Percentiles rank a stretch among this genome's conserved stretches.
Evolutionary conservation across 805 yeast genomes (phyloP).

Genomic region (Nakazawaea siamensis): DNA sequence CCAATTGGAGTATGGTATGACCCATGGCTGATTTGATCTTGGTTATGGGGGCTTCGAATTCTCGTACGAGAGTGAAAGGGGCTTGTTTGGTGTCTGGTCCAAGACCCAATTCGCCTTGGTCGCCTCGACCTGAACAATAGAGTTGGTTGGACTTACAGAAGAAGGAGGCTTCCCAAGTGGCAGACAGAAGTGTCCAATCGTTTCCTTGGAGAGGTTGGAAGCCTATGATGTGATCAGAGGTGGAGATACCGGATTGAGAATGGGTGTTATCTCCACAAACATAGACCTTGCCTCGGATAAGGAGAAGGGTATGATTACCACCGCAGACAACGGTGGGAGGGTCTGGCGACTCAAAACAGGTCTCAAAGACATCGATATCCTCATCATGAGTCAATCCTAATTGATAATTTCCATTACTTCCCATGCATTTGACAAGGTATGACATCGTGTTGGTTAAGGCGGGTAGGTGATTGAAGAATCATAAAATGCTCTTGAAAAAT

Average conservation of each 20-base stretch:
- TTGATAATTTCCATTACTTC: slow-evolving; percentile 80
- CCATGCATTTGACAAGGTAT: slow-evolving; percentile 44
- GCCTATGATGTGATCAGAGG: neutral
- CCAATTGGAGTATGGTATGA: slow-evolving; percentile 31
- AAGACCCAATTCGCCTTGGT: slow-evolving; percentile 72
- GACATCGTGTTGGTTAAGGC: too few relatives aligned
- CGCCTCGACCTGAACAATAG: too few relatives aligned
- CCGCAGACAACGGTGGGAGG: slow-evolving; percentile 59
- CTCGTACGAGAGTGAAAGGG: too few relatives aligned
- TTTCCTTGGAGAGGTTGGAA: slow-evolving; percentile 12
- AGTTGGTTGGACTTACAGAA: too few relatives aligned
- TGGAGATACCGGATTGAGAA: slow-evolving; percentile 48
- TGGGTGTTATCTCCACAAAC: slow-evolving; percentile 50
- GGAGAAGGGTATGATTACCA: slow-evolving; percentile 70
- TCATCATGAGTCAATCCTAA: slow-evolving; percentile 51
- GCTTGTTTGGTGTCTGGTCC: slow-evolving; percentile 22
- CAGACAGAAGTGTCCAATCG: slow-evolving; percentile 42
- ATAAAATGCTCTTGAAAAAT: too few relatives aligned
- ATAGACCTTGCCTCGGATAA: slow-evolving; percentile 48
- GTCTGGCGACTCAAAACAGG: slow-evolving; percentile 1
- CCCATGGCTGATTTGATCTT: slow-evolving; percentile 32
- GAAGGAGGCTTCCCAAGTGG: slow-evolving; percentile 78
- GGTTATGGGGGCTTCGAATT: slow-evolving; percentile 7
- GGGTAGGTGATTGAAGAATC: too few relatives aligned
- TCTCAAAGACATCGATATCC: slow-evolving; percentile 32